A percentile compares a stretch with the other conserved stretches of the same genome.
Conservation (phyloP, 1,139 yeast genomes). For the Saccharomyces hybrid region DNA sequence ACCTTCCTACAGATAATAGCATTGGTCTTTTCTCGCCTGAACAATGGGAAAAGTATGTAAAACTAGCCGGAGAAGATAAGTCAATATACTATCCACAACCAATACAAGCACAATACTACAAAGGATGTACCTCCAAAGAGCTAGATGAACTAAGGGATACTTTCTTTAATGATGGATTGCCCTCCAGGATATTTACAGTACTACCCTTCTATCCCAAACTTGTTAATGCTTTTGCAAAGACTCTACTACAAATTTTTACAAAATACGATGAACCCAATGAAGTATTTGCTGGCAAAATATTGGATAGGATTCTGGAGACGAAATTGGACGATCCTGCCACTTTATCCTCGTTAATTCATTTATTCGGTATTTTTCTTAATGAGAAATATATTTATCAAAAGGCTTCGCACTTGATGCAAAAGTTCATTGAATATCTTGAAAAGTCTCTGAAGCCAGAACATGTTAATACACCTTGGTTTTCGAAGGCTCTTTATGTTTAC, state of each 20-base stretch:
- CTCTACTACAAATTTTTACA: conserved; percentile 33
- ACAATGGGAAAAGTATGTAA: conserved; percentile 9
- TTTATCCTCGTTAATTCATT: conserved; percentile 40
- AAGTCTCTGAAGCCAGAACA: conserved; percentile 34
- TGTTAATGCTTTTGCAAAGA: conserved; percentile 42
- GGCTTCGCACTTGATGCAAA: conserved; percentile 27
- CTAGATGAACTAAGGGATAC: conserved; percentile 35
- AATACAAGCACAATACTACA: conserved; percentile 7
- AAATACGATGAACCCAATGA: conserved; percentile 18
- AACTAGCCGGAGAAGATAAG: conserved; percentile 6
- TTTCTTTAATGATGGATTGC: conserved; percentile 27
- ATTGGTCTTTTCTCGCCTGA: conserved; percentile 13
- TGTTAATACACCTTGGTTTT: conserved; percentile 43
- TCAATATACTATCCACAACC: conserved; percentile 25
- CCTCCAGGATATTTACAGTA: conserved; percentile 43
- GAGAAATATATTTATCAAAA: conserved; percentile 25
- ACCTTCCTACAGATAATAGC: conserved; percentile 15
- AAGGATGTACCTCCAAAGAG: conserved; percentile 32
- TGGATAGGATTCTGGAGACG: conserved; percentile 35
- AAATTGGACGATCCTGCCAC: conserved; percentile 27
- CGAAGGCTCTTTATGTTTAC: conserved; percentile 41
- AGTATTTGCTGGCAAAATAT: conserved; percentile 31
- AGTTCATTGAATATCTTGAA: conserved; percentile 36
- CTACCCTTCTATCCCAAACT: conserved; percentile 46
- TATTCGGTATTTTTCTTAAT: conserved; percentile 42